Evolutionary conservation across 768 basidiomycete genomes (phyloP).

Genomic region (Leccinum variicolor): DNA sequence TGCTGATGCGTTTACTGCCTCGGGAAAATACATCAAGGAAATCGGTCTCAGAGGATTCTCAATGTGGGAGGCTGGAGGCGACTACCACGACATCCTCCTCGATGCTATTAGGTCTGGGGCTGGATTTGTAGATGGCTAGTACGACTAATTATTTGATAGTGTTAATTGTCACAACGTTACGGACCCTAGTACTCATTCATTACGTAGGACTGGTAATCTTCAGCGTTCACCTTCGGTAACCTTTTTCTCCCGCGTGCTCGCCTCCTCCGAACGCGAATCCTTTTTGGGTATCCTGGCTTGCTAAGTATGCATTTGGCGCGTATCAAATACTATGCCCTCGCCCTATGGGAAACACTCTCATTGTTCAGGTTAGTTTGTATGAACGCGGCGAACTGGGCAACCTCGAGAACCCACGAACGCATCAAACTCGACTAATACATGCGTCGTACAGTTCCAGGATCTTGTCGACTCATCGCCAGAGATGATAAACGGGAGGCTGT

Average conservation of each 20-base stretch:
- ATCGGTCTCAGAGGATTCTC: slow-evolving; percentile 59
- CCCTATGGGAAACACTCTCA: slow-evolving; percentile 46
- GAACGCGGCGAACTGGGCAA: background rate
- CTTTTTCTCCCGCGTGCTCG: background rate
- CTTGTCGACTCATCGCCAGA: slow-evolving; percentile 38
- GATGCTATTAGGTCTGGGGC: slow-evolving; percentile 43
- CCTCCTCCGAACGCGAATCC: background rate
- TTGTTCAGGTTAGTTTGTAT: slow-evolving; percentile 35
- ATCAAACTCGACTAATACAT: background rate
- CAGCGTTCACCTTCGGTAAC: too few species aligned
- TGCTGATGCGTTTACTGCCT: slow-evolving; percentile 51
- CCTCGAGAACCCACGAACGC: background rate
- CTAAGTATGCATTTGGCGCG: slow-evolving; percentile 49
- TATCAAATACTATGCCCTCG: slow-evolving; percentile 45
- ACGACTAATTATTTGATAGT: background rate
- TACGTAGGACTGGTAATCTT: background rate
- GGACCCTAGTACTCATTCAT: too few species aligned
- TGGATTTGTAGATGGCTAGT: background rate
- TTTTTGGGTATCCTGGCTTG: background rate
- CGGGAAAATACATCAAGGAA: slow-evolving; percentile 57
- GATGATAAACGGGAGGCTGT: slow-evolving; percentile 40
- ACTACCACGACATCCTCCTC: slow-evolving; percentile 56
- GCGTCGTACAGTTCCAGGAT: slow-evolving; percentile 33
- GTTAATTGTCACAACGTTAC: background rate
- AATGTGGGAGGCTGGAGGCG: slow-evolving; percentile 72